Evolutionary conservation across 129 eudicot species (phyloP).

Genomic region (Helianthus annuus): DNA sequence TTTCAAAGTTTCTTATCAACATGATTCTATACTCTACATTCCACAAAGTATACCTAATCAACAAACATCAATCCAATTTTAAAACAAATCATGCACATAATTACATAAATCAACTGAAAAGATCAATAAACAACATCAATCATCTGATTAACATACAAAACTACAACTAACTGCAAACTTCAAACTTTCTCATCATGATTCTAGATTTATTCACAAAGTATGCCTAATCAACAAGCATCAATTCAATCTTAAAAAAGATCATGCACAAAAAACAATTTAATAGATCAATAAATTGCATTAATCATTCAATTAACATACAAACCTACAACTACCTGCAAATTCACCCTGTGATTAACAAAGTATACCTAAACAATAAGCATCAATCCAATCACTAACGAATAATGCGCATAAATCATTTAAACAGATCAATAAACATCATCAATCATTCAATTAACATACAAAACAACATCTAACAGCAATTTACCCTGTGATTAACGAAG

Average conservation of each 20-base stretch:
- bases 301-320: not conserved
- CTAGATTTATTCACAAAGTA: slow-evolving; percentile 88
- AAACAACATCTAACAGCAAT: not conserved
- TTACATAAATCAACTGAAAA: not conserved
- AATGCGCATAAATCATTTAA: not conserved
- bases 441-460: slow-evolving; percentile 7
- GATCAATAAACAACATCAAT: not conserved
- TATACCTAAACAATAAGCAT: slow-evolving; percentile 1
- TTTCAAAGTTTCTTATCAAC: slow-evolving; percentile 75
- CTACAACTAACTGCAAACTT: slow-evolving; percentile 21
- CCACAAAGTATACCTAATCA: slow-evolving; percentile 81
- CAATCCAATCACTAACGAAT: not conserved
- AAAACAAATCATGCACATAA: not conserved
- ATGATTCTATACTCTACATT: slow-evolving; percentile 88
- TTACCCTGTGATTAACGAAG: slow-evolving; percentile 63
- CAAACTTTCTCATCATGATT: slow-evolving; percentile 84
- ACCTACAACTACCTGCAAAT: not conserved
- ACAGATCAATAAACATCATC: not conserved
- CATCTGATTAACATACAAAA: not conserved
- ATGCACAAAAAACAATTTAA: not conserved
- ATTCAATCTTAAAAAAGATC: not conserved
- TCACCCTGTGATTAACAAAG: slow-evolving; percentile 46
- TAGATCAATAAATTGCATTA: not conserved
- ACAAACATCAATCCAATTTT: not conserved
- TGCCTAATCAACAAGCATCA: slow-evolving; percentile 41